These are phyloP conservation scores for Raphanus hybrid DNA, from an alignment of 441 rosid species.

Conservation along the genomic window DNA sequence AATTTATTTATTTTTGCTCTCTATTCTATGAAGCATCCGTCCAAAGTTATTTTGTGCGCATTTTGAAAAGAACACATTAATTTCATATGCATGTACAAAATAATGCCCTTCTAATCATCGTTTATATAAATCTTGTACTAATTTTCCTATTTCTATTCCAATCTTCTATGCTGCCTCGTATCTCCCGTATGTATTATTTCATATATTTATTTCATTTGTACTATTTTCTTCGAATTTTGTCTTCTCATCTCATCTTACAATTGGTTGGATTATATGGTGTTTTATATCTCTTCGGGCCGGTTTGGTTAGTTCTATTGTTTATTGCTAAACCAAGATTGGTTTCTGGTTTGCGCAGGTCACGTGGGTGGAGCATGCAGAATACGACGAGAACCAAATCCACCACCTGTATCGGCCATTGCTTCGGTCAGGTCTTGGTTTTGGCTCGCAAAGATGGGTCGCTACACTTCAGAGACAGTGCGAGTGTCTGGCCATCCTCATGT, in stretches of 20 bases:
- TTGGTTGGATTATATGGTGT: background rate
- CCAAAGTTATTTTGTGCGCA: slow-evolving; percentile 50
- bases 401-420: slow-evolving; percentile 68
- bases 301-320: background rate
- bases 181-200: slow-evolving; percentile 1
- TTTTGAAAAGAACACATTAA: slow-evolving; percentile 66
- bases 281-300: background rate
- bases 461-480: slow-evolving; percentile 88
- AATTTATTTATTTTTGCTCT: slow-evolving; percentile 13
- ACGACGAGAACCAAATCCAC: slow-evolving; percentile 72
- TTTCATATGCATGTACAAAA: slow-evolving; percentile 53
- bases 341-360: slow-evolving; percentile 64
- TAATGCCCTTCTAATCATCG: slow-evolving; percentile 49
- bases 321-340: slow-evolving; percentile 19
- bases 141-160: slow-evolving; percentile 73
- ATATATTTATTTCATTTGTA: slow-evolving; percentile 19
- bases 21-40: slow-evolving; percentile 72
- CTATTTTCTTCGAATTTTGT: slow-evolving; percentile 19
- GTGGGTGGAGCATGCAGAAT: slow-evolving; percentile 95
- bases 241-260: background rate
- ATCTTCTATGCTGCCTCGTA: slow-evolving; percentile 63
- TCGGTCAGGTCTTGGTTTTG: slow-evolving; percentile 81
- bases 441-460: slow-evolving; percentile 90
- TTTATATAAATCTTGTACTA: slow-evolving; percentile 47
- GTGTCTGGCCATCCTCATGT: slow-evolving; percentile 78